A percentile compares a stretch with the other conserved stretches of the same genome.
These are phyloP conservation scores for Geotrichum ghanense DNA, from an alignment of 805 yeast genomes.

Conservation along the genomic window DNA sequence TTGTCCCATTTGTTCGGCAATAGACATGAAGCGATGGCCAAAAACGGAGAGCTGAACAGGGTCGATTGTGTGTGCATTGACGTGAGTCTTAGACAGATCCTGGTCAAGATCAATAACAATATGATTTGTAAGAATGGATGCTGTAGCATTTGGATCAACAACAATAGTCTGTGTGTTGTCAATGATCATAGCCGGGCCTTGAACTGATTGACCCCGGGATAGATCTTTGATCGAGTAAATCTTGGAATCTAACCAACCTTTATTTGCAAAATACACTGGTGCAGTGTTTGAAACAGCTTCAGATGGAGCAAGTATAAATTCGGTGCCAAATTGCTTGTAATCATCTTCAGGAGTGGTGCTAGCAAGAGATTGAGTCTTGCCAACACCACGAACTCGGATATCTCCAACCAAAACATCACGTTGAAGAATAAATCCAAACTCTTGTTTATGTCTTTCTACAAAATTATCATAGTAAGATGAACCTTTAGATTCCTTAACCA, in stretches of 20 bases:
- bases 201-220: constrained; percentile 37
- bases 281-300: constrained; percentile 20
- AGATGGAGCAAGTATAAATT: constrained; percentile 14
- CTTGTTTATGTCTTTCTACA: constrained; percentile 46
- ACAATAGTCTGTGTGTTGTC: constrained; percentile 77
- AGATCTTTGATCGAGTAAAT: constrained; percentile 47
- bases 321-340: constrained; percentile 26
- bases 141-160: constrained; percentile 49
- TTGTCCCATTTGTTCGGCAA: constrained; percentile 84
- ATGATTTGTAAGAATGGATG: constrained; percentile 49
- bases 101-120: constrained; percentile 34
- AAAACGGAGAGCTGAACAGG: constrained; percentile 68
- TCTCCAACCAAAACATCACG: constrained; percentile 59
- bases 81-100: constrained; percentile 1
- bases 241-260: constrained; percentile 37
- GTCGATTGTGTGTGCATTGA: constrained; percentile 33
- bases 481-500: constrained; percentile 33
- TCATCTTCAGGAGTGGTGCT: constrained; percentile 43
- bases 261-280: constrained; percentile 44
- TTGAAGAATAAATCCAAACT: constrained; percentile 60
- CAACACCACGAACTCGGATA: constrained; percentile 62
- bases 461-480: constrained; percentile 32
- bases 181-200: constrained; percentile 68
- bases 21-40: constrained; percentile 78
- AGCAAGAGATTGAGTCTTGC: constrained; percentile 35